Evolutionary conservation across 345 rosid genomes (phyloP).

Genomic region (Lepidium didymum): DNA sequence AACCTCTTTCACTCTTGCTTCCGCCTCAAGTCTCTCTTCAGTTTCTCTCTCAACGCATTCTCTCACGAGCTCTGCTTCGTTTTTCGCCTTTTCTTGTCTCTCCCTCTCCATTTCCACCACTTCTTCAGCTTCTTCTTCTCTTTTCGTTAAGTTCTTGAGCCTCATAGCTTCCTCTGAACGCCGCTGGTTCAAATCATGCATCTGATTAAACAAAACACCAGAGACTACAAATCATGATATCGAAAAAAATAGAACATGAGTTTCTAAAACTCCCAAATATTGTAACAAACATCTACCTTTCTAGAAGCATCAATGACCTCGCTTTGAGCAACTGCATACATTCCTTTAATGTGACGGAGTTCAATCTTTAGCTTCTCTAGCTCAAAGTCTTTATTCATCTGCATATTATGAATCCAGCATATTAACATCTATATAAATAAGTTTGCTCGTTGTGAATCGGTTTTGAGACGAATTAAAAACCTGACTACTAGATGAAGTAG

Average conservation of each 20-base stretch:
- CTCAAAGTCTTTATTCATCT: conserved; percentile 61
- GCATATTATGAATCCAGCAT: conserved; percentile 4
- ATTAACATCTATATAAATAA: background rate
- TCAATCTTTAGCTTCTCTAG: conserved; percentile 80
- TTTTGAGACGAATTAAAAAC: conserved; percentile 24
- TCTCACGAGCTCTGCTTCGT: conserved; percentile 44
- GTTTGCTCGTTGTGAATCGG: background rate
- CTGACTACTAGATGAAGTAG: conserved; percentile 43
- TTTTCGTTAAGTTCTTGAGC: conserved; percentile 42
- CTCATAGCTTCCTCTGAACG: conserved; percentile 48
- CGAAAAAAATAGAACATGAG: background rate
- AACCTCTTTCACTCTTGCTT: conserved; percentile 44
- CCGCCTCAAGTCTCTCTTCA: conserved; percentile 47
- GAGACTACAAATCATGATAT: background rate
- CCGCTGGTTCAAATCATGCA: conserved; percentile 39
- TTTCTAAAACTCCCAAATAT: background rate
- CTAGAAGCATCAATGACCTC: conserved; percentile 73
- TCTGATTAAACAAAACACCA: conserved; percentile 25
- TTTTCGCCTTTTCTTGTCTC: conserved; percentile 47
- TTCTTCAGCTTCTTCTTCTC: conserved; percentile 52
- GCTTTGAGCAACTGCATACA: conserved; percentile 67
- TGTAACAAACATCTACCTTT: conserved; percentile 47
- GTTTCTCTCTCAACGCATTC: conserved; percentile 46
- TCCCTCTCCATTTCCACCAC: conserved; percentile 54
- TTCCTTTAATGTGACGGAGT: conserved; percentile 70